Evolutionary conservation across 2,329 filamentous ascomycete species (phyloP).

Genomic region (Arthrobotrys iridis): DNA sequence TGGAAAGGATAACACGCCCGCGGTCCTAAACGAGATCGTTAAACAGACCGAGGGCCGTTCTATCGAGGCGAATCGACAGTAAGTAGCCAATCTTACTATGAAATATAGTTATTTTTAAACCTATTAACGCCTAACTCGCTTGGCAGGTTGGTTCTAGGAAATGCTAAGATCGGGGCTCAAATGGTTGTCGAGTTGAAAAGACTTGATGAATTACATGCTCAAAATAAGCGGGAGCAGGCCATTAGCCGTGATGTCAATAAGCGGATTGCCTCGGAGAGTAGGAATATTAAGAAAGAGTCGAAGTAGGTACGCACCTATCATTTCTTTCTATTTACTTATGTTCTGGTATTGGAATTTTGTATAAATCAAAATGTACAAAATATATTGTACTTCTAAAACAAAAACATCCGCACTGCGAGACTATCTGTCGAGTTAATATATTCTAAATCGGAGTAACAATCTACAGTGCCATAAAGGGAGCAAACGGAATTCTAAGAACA

Average conservation of each 20-base stretch:
- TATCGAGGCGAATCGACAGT: slow-evolving; percentile 76
- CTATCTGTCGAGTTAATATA: neutral
- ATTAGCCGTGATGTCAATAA: no score
- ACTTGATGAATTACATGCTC: neutral
- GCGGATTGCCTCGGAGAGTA: neutral
- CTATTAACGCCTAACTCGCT: neutral
- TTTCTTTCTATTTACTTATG: neutral
- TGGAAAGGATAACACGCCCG: slow-evolving; percentile 85
- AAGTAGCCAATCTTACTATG: neutral
- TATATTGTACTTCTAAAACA: neutral
- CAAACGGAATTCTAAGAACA: neutral
- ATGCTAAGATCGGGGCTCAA: slow-evolving; percentile 72
- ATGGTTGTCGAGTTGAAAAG: slow-evolving; percentile 70
- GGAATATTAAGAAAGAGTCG: no score
- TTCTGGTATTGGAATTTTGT: no score
- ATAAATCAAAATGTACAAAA: no score
- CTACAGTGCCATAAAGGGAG: neutral
- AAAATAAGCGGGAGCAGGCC: neutral
- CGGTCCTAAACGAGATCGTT: slow-evolving; percentile 79
- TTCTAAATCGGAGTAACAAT: slow-evolving; percentile 1
- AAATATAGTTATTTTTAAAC: neutral
- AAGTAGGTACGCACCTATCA: slow-evolving; percentile 14
- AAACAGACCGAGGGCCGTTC: slow-evolving; percentile 78
- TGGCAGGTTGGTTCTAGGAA: slow-evolving; percentile 69
- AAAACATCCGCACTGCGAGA: neutral